Evolutionary conservation across 345 rosid genomes (phyloP).

Genomic region (Populus alba): DNA sequence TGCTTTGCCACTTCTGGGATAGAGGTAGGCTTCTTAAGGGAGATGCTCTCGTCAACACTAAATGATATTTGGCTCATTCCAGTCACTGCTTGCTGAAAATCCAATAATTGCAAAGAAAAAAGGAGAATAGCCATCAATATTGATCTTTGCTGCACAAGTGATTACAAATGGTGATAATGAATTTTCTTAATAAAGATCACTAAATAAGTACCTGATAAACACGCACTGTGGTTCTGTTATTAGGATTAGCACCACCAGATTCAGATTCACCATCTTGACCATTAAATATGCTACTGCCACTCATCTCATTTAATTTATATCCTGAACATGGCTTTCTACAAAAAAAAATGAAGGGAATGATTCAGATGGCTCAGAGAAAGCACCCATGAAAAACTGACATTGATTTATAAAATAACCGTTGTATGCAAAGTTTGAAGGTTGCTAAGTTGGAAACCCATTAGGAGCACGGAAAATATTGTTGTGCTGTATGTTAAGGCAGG

Average conservation of each 20-base stretch:
- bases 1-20: conserved; percentile 89
- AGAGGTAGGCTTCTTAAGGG: conserved; percentile 69
- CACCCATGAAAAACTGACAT: neutral
- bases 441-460: neutral
- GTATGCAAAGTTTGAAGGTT: neutral
- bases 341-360: conserved; percentile 8
- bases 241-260: conserved; percentile 47
- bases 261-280: conserved; percentile 53
- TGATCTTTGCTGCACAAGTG: neutral
- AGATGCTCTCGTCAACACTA: conserved; percentile 64
- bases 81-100: conserved; percentile 65
- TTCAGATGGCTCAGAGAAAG: conserved; percentile 9
- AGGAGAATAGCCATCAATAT: neutral
- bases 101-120: neutral
- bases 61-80: conserved; percentile 94
- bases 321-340: conserved; percentile 93
- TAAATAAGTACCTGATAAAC: conserved; percentile 65
- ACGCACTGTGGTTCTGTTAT: conserved; percentile 56
- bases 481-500: neutral
- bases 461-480: neutral
- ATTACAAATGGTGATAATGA: neutral
- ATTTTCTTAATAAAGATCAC: neutral
- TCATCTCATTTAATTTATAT: conserved; percentile 86
- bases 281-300: conserved; percentile 89
- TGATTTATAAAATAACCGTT: neutral